Conservation (phyloP, 352 stramenopile species). For the Pythium grandisporangium region DNA sequence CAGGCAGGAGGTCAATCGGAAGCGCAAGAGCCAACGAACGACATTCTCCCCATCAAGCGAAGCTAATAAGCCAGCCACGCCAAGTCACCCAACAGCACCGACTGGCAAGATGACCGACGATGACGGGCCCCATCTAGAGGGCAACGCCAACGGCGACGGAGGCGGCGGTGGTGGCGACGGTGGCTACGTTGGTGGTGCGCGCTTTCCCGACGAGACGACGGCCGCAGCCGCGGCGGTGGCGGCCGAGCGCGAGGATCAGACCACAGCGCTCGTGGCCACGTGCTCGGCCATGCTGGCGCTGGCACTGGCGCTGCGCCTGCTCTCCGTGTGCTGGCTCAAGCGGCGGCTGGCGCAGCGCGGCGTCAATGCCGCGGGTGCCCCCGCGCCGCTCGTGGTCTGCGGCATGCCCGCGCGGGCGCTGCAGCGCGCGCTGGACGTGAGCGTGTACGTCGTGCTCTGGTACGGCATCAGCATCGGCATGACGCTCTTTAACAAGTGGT, state of each 20-base stretch:
- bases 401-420: slow-evolving; percentile 12
- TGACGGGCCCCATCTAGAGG: too few relatives aligned
- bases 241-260: slow-evolving; percentile 30
- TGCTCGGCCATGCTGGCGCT: slow-evolving; percentile 56
- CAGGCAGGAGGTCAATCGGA: too few relatives aligned
- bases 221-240: not conserved
- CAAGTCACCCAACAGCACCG: too few relatives aligned
- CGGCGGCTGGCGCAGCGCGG: slow-evolving; percentile 12
- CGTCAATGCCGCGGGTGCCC: not conserved
- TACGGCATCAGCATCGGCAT: slow-evolving; percentile 81
- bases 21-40: too few relatives aligned
- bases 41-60: too few relatives aligned
- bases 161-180: too few relatives aligned
- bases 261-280: slow-evolving; percentile 32
- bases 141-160: too few relatives aligned
- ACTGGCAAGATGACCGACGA: too few relatives aligned
- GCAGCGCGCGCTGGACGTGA: slow-evolving; percentile 57
- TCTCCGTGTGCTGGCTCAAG: slow-evolving; percentile 18
- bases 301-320: slow-evolving; percentile 30
- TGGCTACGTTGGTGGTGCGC: too few relatives aligned
- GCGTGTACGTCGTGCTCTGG: slow-evolving; percentile 65
- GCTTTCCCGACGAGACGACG: not conserved
- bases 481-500: slow-evolving; percentile 84
- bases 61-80: too few relatives aligned
- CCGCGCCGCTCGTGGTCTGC: too few relatives aligned